Evolutionary conservation across 148 eudicot genomes (phyloP).

Genomic region (Hydrangea macrophylla): DNA sequence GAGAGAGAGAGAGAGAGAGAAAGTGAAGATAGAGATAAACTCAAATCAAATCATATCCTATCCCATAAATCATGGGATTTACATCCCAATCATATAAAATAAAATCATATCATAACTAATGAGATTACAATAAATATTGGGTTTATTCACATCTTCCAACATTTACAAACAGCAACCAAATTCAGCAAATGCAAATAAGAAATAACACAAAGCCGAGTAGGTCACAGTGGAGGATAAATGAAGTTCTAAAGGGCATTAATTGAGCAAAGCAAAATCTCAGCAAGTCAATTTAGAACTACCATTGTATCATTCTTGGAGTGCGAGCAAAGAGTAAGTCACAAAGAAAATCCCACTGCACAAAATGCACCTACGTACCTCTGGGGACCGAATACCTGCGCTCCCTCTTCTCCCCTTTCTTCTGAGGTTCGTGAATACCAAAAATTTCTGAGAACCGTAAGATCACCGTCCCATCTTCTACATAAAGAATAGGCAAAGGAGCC

Average conservation of each 20-base stretch:
- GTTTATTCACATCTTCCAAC: too few species aligned
- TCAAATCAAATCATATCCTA: too few species aligned
- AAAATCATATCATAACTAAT: too few species aligned
- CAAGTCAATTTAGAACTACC: neutral
- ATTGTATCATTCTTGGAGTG: neutral
- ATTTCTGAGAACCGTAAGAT: constrained; percentile 93
- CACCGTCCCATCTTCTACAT: constrained; percentile 68
- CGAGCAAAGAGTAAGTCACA: neutral
- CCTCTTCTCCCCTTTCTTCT: constrained; percentile 55
- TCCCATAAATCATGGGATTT: too few species aligned
- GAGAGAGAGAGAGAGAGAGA: too few species aligned
- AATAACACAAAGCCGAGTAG: neutral
- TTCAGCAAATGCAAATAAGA: neutral
- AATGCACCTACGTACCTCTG: constrained; percentile 49
- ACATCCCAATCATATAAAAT: too few species aligned
- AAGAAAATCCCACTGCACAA: neutral
- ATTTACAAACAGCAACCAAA: neutral
- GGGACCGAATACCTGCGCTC: constrained; percentile 50
- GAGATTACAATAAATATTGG: too few species aligned
- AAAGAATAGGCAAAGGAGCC: constrained; percentile 68
- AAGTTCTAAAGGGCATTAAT: constrained; percentile 1
- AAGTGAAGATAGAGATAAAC: too few species aligned
- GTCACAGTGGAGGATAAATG: neutral
- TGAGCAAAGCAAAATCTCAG: neutral
- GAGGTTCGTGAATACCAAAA: constrained; percentile 73